Conservation (phyloP, 2,329 filamentous ascomycete species). For the Septoria petroselini region DNA sequence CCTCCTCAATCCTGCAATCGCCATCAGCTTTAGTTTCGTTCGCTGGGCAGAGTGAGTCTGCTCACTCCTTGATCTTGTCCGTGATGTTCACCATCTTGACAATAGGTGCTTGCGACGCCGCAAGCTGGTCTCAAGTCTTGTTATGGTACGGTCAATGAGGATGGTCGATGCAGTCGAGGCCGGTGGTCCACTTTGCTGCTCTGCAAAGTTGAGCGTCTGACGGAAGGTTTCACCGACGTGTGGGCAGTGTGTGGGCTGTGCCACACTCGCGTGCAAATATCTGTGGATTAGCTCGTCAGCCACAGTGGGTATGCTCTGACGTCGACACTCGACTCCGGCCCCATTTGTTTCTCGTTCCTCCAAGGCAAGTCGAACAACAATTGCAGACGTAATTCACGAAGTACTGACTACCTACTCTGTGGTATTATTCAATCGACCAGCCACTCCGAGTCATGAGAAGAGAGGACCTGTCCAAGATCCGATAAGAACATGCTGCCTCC, state of each 20-base stretch:
- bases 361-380: constrained; percentile 2
- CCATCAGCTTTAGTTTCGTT: constrained; percentile 14
- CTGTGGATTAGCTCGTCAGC: no score
- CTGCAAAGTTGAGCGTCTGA: no score
- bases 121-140: constrained; percentile 7
- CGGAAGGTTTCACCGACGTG: no score
- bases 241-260: no score
- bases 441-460: background rate
- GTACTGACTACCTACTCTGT: no score
- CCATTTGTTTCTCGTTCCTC: background rate
- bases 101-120: constrained; percentile 19
- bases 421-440: no score
- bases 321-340: background rate
- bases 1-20: constrained; percentile 88
- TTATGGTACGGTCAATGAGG: no score
- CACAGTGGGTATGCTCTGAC: background rate
- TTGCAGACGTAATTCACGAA: no score
- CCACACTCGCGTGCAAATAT: no score
- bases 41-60: constrained; percentile 10
- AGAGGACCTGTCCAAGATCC: background rate
- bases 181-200: background rate
- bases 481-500: constrained; percentile 30
- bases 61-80: constrained; percentile 99
- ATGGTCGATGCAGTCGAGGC: no score
- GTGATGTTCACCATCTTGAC: constrained; percentile 94